These are phyloP conservation scores for Aureobasidium leucospermi DNA, from an alignment of 2,329 filamentous ascomycete species.

Conservation along the genomic window DNA sequence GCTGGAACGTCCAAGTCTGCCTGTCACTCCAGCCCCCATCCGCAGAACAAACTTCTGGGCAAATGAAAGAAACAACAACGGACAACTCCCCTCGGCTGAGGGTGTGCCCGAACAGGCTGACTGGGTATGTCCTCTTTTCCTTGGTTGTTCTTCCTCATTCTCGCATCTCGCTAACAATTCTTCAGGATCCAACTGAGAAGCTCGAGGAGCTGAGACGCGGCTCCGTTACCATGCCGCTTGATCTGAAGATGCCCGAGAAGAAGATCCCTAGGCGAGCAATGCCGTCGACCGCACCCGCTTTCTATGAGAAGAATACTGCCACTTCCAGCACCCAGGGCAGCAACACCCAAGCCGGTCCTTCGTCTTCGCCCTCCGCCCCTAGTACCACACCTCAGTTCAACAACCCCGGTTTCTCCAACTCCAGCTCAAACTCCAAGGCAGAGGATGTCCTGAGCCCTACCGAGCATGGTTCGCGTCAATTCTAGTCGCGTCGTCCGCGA, in stretches of 20 bases:
- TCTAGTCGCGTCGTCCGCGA: neutral
- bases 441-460: constrained; percentile 12
- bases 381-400: constrained; percentile 1
- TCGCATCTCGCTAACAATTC: neutral
- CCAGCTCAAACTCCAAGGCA: neutral
- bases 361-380: neutral
- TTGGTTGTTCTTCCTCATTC: neutral
- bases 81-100: constrained; percentile 63
- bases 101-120: constrained; percentile 82
- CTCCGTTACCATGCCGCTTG: constrained; percentile 28
- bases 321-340: neutral
- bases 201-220: constrained; percentile 41
- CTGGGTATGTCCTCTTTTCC: constrained; percentile 68
- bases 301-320: neutral
- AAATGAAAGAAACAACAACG: constrained; percentile 47
- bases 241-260: constrained; percentile 24
- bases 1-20: constrained; percentile 75
- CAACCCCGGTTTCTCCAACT: neutral
- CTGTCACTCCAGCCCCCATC: constrained; percentile 81
- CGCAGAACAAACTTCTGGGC: constrained; percentile 63
- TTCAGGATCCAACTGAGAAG: constrained; percentile 38
- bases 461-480: constrained; percentile 13
- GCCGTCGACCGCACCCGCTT: constrained; percentile 17
- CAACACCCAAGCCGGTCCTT: neutral
- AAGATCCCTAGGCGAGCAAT: constrained; percentile 25